These are phyloP conservation scores for Neurospora sp. DNA, from an alignment of 495 filamentous ascomycete species.

Conservation along the genomic window DNA sequence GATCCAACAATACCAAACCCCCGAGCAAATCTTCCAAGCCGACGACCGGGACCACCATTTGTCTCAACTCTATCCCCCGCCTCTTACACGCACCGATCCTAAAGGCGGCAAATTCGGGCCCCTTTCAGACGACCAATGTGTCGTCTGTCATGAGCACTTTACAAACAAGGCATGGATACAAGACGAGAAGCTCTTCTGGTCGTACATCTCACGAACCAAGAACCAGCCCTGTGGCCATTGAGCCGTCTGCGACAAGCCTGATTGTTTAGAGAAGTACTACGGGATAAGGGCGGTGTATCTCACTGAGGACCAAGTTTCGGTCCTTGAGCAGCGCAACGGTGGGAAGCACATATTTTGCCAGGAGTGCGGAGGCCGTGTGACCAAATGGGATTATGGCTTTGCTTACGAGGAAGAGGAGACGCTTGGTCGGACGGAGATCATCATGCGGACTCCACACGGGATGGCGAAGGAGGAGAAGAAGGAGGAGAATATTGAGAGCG, in stretches of 20 bases:
- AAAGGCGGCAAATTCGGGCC: neutral
- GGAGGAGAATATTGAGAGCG: too few relatives aligned
- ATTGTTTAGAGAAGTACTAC: neutral
- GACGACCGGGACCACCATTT: neutral
- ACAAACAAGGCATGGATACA: neutral
- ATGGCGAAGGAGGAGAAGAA: neutral
- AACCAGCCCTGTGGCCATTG: neutral
- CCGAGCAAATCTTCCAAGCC: neutral
- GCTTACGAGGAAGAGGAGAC: neutral
- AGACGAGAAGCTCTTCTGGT: neutral
- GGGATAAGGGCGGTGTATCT: neutral
- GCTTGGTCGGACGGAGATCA: neutral
- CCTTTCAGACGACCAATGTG: fast-evolving
- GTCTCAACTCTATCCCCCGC: neutral
- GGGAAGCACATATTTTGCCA: neutral
- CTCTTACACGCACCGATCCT: neutral
- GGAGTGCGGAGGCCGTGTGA: neutral
- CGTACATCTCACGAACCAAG: neutral
- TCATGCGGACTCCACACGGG: neutral
- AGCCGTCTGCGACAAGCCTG: neutral
- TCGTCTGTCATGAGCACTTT: neutral
- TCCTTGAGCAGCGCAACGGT: neutral
- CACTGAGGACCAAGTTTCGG: neutral
- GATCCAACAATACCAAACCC: neutral
- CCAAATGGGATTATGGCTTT: neutral